Base-by-base conservation (phyloP, 306 rosid species). In the Malus sieversii region DNA sequence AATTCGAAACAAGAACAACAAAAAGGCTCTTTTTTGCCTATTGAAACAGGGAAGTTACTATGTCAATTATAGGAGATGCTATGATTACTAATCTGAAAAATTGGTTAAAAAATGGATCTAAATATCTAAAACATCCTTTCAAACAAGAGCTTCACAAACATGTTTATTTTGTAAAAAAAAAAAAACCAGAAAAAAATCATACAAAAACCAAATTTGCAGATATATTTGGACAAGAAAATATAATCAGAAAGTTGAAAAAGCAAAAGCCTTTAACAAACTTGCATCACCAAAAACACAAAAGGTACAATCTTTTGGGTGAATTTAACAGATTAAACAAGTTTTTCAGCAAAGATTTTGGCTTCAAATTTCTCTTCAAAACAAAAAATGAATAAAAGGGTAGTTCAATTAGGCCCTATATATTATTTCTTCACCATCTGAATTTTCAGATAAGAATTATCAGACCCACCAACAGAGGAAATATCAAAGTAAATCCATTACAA, bases 351-450 rank as follows among this genome's bases (percentile, higher is more conserved):
- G 55, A 48, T 48, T 48, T 48, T 48, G 55, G 55, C 55, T 15
- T 48, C 55, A 48, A 48, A 48, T 48, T 14, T 48, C 3, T 48
- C 20, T 4, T 48, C 19, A 48, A 48, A 48, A 48, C 8, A 75
- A 74, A 73, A 75, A 63, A 79, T 15, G 23, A 59, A 75, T 12
- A 74, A 3, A 68, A 12, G 27, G 72, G 19, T 53, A 58, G 22
- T 62, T 42, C 40, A 35, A 70, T 20, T 55, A 75, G 55, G 20
- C 55, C 55, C 20, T 48, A 48, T 6, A 48, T 48, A n/a, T 35
- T 62, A 63, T 66, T 72, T 40, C 51, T 51, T 51, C 38, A 79
- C 65, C 62, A 86, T 35, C 30, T 70, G 46, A 30, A 48, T 61
- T 66, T 58, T 61, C 55, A 48, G 55, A 48, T 48, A 16, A 48